phyloP scores from a whole-genome alignment of 23 red algal genomes.

The Chondrus crispus region DNA sequence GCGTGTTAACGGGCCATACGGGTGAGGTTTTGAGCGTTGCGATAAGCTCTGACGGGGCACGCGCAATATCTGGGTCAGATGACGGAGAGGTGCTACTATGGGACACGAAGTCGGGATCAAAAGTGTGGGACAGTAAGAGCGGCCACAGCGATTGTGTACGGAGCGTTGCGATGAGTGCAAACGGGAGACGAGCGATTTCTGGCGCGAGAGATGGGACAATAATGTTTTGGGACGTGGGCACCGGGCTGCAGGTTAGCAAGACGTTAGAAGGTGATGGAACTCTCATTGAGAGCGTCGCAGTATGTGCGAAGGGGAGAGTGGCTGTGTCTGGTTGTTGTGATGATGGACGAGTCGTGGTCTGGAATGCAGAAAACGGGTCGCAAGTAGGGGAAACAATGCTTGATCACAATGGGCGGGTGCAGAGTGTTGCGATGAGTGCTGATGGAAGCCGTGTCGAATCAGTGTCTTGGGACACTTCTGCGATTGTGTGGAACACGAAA shows the following conservation, averaged over 20 bases:
- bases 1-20: conserved; percentile 73
- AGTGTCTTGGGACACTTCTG: background rate
- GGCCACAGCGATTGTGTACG: conserved; percentile 73
- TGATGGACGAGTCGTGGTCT: too few relatives aligned
- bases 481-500: background rate
- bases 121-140: conserved; percentile 10
- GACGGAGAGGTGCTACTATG: conserved; percentile 69
- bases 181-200: conserved; percentile 58
- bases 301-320: too few relatives aligned
- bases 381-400: background rate
- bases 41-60: conserved; percentile 34
- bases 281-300: too few relatives aligned
- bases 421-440: background rate
- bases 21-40: conserved; percentile 55
- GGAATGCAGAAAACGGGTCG: background rate
- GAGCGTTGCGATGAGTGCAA: conserved; percentile 48
- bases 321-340: too few relatives aligned
- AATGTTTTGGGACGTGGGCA: conserved; percentile 81
- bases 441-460: conserved; percentile 12
- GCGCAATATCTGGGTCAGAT: conserved; percentile 43
- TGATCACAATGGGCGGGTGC: background rate
- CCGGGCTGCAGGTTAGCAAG: too few relatives aligned
- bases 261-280: too few relatives aligned
- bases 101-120: conserved; percentile 34
- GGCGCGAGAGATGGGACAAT: conserved; percentile 67